Evolutionary conservation across 495 filamentous ascomycete species (phyloP).

Genomic region (Corynascus novoguineensis): DNA sequence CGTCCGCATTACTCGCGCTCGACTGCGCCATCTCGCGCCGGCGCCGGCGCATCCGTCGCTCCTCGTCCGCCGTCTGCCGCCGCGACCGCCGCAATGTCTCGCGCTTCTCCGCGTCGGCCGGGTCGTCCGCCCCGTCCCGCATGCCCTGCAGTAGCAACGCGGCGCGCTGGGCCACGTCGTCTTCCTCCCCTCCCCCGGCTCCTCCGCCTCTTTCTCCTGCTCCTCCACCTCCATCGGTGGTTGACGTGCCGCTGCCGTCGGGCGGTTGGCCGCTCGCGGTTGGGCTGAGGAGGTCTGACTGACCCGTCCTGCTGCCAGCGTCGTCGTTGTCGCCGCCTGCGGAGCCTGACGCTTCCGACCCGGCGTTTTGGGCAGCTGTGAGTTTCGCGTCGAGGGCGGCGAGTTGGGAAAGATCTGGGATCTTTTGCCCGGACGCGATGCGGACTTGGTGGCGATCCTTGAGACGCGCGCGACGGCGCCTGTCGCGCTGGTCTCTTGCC

Average conservation of each 20-base stretch:
- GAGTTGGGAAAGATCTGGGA: constrained; percentile 60
- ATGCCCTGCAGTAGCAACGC: constrained; percentile 77
- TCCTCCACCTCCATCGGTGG: constrained; percentile 27
- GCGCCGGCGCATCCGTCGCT: constrained; percentile 54
- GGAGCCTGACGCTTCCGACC: constrained; percentile 18
- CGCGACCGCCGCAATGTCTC: constrained; percentile 54
- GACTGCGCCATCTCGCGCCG: constrained; percentile 49
- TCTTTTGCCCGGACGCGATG: constrained; percentile 77
- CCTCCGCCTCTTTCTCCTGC: constrained; percentile 25
- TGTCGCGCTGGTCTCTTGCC: constrained; percentile 77
- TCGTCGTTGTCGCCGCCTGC: constrained; percentile 7
- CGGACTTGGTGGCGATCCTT: constrained; percentile 92
- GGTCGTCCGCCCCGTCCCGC: constrained; percentile 55
- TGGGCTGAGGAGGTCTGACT: constrained; percentile 33
- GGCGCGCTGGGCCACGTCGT: constrained; percentile 74
- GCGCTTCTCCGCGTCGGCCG: constrained; percentile 49
- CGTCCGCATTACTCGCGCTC: constrained; percentile 23
- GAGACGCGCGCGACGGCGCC: constrained; percentile 76
- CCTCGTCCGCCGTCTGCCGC: constrained; percentile 66
- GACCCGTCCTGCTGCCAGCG: constrained; percentile 36
- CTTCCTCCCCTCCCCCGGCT: constrained; percentile 60
- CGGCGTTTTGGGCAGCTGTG: constrained; percentile 17
- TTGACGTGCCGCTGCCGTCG: not conserved
- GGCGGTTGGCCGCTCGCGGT: not conserved
- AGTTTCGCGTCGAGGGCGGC: constrained; percentile 41